phyloP scores from a whole-genome alignment of 2,329 filamentous ascomycete species.

The Aspergillus candidus region DNA sequence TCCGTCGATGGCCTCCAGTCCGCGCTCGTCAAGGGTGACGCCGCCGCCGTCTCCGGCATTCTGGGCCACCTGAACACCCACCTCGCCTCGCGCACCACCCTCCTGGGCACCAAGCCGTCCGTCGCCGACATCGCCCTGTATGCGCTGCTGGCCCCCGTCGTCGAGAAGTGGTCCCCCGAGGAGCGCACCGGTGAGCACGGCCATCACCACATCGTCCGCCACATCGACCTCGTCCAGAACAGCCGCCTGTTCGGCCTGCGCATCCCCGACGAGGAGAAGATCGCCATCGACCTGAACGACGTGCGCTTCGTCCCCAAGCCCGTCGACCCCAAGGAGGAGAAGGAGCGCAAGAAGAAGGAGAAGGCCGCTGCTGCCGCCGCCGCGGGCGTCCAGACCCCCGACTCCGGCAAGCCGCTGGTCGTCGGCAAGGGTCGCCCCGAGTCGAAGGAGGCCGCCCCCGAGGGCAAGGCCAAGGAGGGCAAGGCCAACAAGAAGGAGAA shows the following conservation, averaged over 20 bases:
- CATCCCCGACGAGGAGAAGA: constrained; percentile 66
- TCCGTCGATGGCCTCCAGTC: constrained; percentile 65
- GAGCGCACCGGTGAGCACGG: constrained; percentile 85
- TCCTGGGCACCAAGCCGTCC: constrained; percentile 84
- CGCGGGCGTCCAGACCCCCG: constrained; percentile 14
- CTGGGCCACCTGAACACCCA: constrained; percentile 78
- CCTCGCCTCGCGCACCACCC: constrained; percentile 78
- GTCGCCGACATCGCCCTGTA: constrained; percentile 82
- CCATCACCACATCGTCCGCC: constrained; percentile 83
- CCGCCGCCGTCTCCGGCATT: constrained; percentile 54
- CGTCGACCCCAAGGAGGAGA: constrained; percentile 87
- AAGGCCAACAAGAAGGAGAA: constrained; percentile 50
- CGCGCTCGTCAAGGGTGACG: constrained; percentile 45
- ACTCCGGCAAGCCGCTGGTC: constrained; percentile 30
- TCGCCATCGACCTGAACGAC: constrained; percentile 70
- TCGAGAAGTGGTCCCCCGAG: constrained; percentile 74
- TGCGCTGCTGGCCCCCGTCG: constrained; percentile 66
- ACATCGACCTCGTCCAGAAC: constrained; percentile 93
- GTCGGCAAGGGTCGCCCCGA: constrained; percentile 34
- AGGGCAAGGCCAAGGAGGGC: constrained; percentile 51
- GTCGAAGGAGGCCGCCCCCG: constrained; percentile 43
- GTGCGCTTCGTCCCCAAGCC: constrained; percentile 84
- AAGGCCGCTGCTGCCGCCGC: constrained; percentile 50
- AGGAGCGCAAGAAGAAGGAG: constrained; percentile 94
- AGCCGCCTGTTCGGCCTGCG: constrained; percentile 63